Conservation (phyloP, 2,329 filamentous ascomycete species). For the Alternaria sp. region DNA sequence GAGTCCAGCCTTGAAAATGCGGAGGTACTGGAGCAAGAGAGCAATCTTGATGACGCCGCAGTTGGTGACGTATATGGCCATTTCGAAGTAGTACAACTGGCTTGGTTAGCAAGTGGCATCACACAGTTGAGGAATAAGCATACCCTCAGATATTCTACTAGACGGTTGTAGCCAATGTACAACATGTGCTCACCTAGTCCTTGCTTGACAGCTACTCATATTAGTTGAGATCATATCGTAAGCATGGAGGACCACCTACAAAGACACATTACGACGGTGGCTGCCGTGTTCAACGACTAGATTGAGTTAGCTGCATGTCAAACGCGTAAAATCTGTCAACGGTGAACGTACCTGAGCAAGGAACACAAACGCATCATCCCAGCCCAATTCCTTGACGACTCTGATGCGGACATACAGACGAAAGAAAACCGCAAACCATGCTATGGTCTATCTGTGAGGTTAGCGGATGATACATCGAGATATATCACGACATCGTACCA, state of each 20-base stretch:
- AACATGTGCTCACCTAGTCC: conserved; percentile 45
- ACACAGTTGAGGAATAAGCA: not conserved
- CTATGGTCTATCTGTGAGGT: conserved; percentile 25
- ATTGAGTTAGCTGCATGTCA: not conserved
- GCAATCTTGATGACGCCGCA: conserved; percentile 45
- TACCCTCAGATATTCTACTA: conserved; percentile 26
- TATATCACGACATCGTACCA: conserved; percentile 21
- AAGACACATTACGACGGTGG: conserved; percentile 28
- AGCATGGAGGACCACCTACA: conserved; percentile 24
- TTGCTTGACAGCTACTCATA: conserved; percentile 30
- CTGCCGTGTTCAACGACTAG: conserved; percentile 35
- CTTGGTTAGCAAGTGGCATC: not conserved
- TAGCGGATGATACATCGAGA: conserved; percentile 2
- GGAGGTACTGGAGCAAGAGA: conserved; percentile 45
- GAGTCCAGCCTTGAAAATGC: conserved; percentile 42
- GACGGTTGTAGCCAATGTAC: conserved; percentile 20
- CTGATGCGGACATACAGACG: conserved; percentile 38
- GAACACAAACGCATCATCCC: conserved; percentile 44
- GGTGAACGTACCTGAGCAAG: conserved; percentile 32
- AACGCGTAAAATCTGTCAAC: not conserved
- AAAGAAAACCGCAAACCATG: conserved; percentile 35
- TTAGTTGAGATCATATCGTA: conserved; percentile 5
- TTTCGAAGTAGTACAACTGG: conserved; percentile 39
- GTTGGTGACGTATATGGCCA: conserved; percentile 38
- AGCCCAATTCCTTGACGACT: conserved; percentile 42